Evolutionary conservation across 108 stramenopile species (phyloP).

Genomic region (Skeletonema menzelii): DNA sequence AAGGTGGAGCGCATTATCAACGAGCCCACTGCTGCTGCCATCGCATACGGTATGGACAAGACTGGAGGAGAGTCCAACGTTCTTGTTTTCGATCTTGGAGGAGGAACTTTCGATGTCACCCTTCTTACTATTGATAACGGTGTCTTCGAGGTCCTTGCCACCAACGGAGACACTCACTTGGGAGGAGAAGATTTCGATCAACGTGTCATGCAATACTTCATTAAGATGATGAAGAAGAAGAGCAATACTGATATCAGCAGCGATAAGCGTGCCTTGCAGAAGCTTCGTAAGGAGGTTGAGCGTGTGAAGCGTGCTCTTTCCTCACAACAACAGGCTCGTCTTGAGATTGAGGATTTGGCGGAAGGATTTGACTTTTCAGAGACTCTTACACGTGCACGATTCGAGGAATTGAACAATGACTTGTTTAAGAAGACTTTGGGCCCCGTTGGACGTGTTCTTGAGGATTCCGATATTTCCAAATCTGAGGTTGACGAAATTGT

Average conservation of each 20-base stretch:
- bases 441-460: conserved; percentile 91
- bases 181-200: conserved; percentile 94
- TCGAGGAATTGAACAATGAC: conserved; percentile 97
- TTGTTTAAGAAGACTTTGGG: conserved; percentile 97
- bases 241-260: conserved; percentile 71
- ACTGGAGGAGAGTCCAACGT: conserved; percentile 88
- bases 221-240: conserved; percentile 86
- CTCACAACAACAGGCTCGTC: conserved; percentile 75
- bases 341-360: conserved; percentile 85
- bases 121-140: conserved; percentile 94
- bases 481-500: conserved; percentile 95
- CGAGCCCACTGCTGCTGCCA: conserved; percentile 98
- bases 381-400: conserved; percentile 93
- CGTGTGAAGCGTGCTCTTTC: conserved; percentile 90
- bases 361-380: conserved; percentile 84
- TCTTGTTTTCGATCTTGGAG: conserved; percentile 97
- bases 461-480: conserved; percentile 92
- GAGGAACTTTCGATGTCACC: conserved; percentile 98
- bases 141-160: conserved; percentile 91
- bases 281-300: conserved; percentile 89
- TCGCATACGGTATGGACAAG: conserved; percentile 97
- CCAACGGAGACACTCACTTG: conserved; percentile 89
- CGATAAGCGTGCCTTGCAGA: conserved; percentile 86
- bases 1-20: conserved; percentile 97
- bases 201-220: conserved; percentile 94